Evolutionary conservation across 768 basidiomycete genomes (phyloP).

Genomic region (Tephrocybe sp.): DNA sequence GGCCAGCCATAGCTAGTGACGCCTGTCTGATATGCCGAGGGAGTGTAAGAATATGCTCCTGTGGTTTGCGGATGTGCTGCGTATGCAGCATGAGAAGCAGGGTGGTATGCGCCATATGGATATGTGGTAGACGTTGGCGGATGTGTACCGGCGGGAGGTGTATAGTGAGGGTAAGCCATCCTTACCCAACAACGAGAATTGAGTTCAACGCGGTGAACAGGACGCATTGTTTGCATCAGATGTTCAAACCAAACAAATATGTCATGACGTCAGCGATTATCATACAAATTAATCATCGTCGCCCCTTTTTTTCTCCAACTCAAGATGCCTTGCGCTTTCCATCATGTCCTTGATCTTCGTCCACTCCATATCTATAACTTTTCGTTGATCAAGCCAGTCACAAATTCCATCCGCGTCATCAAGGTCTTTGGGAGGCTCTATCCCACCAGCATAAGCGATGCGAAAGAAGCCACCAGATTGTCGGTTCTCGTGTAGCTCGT

Average conservation of each 20-base stretch:
- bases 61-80: constrained; percentile 39
- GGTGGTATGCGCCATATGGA: constrained; percentile 64
- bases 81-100: constrained; percentile 45
- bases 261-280: background rate
- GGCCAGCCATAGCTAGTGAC: constrained; percentile 76
- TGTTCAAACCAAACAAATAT: background rate
- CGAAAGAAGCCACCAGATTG: constrained; percentile 52
- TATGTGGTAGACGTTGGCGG: constrained; percentile 54
- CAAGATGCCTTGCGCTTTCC: constrained; percentile 69
- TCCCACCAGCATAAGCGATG: constrained; percentile 54
- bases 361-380: constrained; percentile 70
- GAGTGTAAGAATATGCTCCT: constrained; percentile 50
- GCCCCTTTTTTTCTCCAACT: constrained; percentile 46
- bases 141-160: constrained; percentile 21
- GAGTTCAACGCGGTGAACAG: background rate
- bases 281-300: constrained; percentile 33
- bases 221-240: background rate
- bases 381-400: constrained; percentile 77
- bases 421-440: constrained; percentile 64
- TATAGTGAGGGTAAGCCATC: constrained; percentile 27
- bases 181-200: background rate
- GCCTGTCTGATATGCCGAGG: constrained; percentile 58
- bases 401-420: constrained; percentile 76
- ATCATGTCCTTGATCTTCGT: constrained; percentile 69
- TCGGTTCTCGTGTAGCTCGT: constrained; percentile 42